These are phyloP conservation scores for Endothia cerciana DNA, from an alignment of 2,329 filamentous ascomycete genomes.

Conservation along the genomic window DNA sequence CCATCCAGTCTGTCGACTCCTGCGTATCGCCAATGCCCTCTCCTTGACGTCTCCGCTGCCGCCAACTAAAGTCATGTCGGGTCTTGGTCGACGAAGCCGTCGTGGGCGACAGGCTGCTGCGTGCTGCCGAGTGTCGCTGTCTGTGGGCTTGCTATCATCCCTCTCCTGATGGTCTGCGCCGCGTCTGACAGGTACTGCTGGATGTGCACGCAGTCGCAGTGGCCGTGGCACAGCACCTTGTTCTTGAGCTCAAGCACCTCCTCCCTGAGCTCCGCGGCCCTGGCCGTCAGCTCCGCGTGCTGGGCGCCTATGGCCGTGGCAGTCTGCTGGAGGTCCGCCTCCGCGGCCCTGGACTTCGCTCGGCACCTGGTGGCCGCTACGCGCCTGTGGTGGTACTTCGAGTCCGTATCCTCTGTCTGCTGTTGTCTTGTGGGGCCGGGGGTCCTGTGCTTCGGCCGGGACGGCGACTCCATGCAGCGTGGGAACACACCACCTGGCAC, in stretches of 20 bases:
- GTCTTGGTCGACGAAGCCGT: background rate
- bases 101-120: background rate
- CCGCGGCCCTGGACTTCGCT: conserved; percentile 36
- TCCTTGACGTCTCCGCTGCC: too few species aligned
- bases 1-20: too few species aligned
- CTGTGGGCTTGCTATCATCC: background rate
- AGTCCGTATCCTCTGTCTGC: background rate
- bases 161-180: conserved; percentile 19
- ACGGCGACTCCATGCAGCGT: background rate
- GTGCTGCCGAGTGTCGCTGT: too few species aligned
- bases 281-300: conserved; percentile 30
- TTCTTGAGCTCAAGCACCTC: conserved; percentile 39
- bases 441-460: background rate
- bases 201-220: conserved; percentile 36
- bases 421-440: too few species aligned
- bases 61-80: too few species aligned
- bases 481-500: too few species aligned
- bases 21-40: too few species aligned
- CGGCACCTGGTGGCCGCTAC: conserved; percentile 38
- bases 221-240: conserved; percentile 36
- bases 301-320: conserved; percentile 30
- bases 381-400: conserved; percentile 35
- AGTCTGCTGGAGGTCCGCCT: conserved; percentile 34
- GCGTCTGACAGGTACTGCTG: conserved; percentile 35
- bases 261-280: conserved; percentile 32